Evolutionary conservation across 1,284 basidiomycete genomes (phyloP).

Genomic region (Leccinum subrobustum): DNA sequence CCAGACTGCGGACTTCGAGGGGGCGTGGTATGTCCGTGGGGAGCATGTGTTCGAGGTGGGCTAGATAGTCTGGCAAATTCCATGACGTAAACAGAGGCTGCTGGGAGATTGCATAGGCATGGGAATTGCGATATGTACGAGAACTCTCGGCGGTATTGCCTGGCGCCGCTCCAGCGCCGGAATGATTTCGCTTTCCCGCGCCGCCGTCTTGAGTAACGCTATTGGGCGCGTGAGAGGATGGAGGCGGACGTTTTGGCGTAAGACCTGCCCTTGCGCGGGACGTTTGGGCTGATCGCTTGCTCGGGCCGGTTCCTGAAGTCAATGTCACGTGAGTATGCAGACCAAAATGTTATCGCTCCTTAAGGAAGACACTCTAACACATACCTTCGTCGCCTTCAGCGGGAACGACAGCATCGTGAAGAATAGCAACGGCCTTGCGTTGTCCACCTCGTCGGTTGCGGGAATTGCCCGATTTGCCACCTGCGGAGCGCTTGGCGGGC

Average conservation of each 20-base stretch:
- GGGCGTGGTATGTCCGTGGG: slow-evolving; percentile 75
- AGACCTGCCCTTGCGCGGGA: slow-evolving; percentile 47
- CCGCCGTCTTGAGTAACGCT: slow-evolving; percentile 43
- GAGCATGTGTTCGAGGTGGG: slow-evolving; percentile 83
- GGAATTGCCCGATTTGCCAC: slow-evolving; percentile 32
- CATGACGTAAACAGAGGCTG: slow-evolving; percentile 78
- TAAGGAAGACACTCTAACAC: slow-evolving; percentile 25
- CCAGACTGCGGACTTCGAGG: slow-evolving; percentile 63
- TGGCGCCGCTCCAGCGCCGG: slow-evolving; percentile 27
- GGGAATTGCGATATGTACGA: slow-evolving; percentile 69
- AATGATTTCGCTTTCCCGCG: slow-evolving; percentile 45
- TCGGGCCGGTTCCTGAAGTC: slow-evolving; percentile 28
- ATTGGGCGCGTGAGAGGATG: slow-evolving; percentile 43
- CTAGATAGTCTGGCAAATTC: slow-evolving; percentile 93
- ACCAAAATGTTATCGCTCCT: slow-evolving; percentile 17
- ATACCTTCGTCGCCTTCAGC: slow-evolving; percentile 67
- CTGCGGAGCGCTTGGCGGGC: slow-evolving; percentile 29
- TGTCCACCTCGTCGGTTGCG: slow-evolving; percentile 42
- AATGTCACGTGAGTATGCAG: slow-evolving; percentile 39
- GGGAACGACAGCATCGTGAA: slow-evolving; percentile 41
- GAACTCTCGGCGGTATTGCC: slow-evolving; percentile 34
- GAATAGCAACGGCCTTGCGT: slow-evolving; percentile 24
- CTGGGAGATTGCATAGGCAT: slow-evolving; percentile 73
- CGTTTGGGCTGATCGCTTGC: slow-evolving; percentile 46
- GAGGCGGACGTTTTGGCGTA: slow-evolving; percentile 46